Conservation (phyloP, 257 asterid genomes). For the Osmanthus fragrans region DNA sequence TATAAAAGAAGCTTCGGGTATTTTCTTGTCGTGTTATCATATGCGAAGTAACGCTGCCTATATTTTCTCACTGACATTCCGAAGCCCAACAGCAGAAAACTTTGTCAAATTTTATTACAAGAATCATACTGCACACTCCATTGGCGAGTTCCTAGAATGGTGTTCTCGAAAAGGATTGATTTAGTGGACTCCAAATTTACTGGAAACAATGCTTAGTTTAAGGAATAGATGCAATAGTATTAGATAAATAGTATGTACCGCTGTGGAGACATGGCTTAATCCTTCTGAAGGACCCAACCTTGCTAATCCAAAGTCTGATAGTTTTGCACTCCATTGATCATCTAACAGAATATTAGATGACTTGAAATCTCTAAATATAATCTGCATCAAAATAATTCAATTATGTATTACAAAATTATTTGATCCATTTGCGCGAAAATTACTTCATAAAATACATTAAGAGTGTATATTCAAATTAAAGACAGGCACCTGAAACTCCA, state of each 20-base stretch:
- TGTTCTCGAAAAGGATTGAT: not conserved
- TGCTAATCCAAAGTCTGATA: slow-evolving; percentile 88
- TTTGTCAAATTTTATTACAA: no score
- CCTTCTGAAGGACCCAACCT: slow-evolving; percentile 85
- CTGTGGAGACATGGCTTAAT: slow-evolving; percentile 79
- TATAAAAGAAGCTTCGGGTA: no score
- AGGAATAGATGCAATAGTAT: not conserved
- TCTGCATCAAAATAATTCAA: slow-evolving; percentile 42
- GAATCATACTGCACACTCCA: no score
- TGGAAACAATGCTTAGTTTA: not conserved
- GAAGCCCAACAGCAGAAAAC: not conserved
- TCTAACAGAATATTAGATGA: slow-evolving; percentile 90
- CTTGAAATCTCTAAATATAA: slow-evolving; percentile 88
- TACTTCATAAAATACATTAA: not conserved
- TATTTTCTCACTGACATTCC: not conserved
- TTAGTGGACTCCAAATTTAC: not conserved
- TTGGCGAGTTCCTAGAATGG: not conserved
- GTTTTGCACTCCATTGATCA: slow-evolving; percentile 82
- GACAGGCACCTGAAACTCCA: slow-evolving; percentile 79
- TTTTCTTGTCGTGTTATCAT: no score
- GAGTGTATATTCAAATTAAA: not conserved
- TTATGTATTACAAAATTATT: not conserved
- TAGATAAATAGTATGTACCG: slow-evolving; percentile 40
- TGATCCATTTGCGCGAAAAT: not conserved
- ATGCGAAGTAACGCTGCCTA: not conserved